Conservation (phyloP, 306 rosid genomes). For the Gastrolobium bilobum region DNA sequence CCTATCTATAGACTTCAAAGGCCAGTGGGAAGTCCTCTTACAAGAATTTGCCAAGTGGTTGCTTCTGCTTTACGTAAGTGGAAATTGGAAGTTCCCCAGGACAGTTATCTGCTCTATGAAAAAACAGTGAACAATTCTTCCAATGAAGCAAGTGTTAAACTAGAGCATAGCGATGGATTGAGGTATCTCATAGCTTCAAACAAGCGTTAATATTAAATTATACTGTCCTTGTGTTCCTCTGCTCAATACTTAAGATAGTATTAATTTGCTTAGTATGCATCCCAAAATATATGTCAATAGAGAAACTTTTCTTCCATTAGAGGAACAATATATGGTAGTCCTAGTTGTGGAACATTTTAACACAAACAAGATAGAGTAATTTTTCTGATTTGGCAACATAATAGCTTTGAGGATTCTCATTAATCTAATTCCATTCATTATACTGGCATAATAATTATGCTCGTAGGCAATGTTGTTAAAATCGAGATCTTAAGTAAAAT, state of each 20-base stretch:
- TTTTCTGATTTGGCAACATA: neutral
- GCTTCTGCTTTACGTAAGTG: slow-evolving; percentile 74
- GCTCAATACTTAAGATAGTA: neutral
- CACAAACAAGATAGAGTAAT: too few species aligned
- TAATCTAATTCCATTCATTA: neutral
- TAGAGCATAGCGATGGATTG: slow-evolving; percentile 80
- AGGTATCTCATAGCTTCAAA: slow-evolving; percentile 53
- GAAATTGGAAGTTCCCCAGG: slow-evolving; percentile 69
- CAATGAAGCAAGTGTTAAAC: slow-evolving; percentile 74
- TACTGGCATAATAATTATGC: neutral
- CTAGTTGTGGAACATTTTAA: neutral
- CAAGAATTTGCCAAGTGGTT: slow-evolving; percentile 87
- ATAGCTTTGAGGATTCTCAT: neutral
- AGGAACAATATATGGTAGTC: neutral
- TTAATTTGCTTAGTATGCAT: neutral
- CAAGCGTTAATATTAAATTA: neutral
- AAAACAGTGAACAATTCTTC: slow-evolving; percentile 66
- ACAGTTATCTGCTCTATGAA: slow-evolving; percentile 71
- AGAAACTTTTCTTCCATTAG: neutral
- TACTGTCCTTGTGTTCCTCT: neutral
- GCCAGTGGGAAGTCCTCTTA: slow-evolving; percentile 86
- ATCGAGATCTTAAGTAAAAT: too few species aligned
- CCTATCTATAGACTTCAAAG: slow-evolving; percentile 76
- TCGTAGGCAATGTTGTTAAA: too few species aligned
- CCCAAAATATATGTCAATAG: slow-evolving; percentile 11